Base-by-base conservation (phyloP, 768 basidiomycete species). In the Tylopilus subfusipes region DNA sequence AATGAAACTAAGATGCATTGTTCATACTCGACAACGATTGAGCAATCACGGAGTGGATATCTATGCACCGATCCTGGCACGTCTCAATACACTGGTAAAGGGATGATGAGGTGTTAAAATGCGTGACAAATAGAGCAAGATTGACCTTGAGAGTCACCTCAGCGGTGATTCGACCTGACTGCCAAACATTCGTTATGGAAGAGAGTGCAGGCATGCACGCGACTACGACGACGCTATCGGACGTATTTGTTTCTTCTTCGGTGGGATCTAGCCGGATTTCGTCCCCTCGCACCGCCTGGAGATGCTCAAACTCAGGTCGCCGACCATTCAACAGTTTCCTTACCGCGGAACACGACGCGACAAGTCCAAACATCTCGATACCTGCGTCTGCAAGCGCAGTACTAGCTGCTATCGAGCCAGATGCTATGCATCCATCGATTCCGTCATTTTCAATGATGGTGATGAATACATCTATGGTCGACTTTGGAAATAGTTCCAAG, bases 341-440 rank as follows among this genome's bases (percentile, higher is more conserved):
- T 61, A 93, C 93, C 30, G 86, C 86, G 27, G 90, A 81, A 61
- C 89, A 91, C 0, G 95, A 88, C 16, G 85, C 78, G 5, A 95
- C 94, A 14, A 99, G 76, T 3, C 93, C 97, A 38, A 86, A 70
- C 80, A 98, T 84, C 61, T 96, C 91, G 44, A 98, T 86, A 2
- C 95, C 93, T 14, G 96, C 95, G 67, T 96, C 86, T 10, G 93
- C 93, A 4, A 98, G 78, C 9, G 97, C 95, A 2, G 91, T 83
- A 61, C 89, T 92, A 2, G 93, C 90, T 18, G 95, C 96, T 7
- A 93, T 82, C 11, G 88, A 77, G 6, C 90, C 94, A 1, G 93
- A 82, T 6, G 92, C 83, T n/a, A 96, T 79, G 59, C 91, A 90
- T 25, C 88, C 84, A 67, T 94, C 88, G n/a, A 90, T 77, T 18